A percentile compares a stretch with the other conserved stretches of the same genome.
Conservation (phyloP, 192 early-diverging fungal genomes). For the Endogone sp. region DNA sequence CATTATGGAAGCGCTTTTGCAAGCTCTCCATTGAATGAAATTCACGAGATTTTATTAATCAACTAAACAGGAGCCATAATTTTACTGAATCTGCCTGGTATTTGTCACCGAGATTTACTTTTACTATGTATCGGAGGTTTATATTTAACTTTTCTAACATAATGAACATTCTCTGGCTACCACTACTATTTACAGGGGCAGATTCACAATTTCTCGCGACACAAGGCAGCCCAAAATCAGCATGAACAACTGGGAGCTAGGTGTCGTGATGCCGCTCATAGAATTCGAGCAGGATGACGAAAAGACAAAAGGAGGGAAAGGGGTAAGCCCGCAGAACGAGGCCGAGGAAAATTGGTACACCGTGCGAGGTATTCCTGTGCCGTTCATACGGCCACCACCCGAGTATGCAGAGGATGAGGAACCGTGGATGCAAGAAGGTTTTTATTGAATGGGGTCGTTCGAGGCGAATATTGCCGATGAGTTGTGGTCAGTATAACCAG, state of each 20-base stretch:
- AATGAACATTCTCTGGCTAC: no score
- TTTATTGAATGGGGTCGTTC: no score
- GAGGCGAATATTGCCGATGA: no score
- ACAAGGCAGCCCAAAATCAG: conserved; percentile 18
- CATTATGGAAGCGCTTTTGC: no score
- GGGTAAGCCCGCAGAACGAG: not conserved
- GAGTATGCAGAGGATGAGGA: not conserved
- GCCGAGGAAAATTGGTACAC: not conserved
- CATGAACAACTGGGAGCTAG: conserved; percentile 37
- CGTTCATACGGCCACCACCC: not conserved
- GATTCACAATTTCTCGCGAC: conserved; percentile 6
- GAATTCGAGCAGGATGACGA: not conserved
- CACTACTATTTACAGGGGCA: conserved; percentile 15
- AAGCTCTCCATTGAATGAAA: no score
- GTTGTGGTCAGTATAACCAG: no score
- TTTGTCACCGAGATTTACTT: not conserved
- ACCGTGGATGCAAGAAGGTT: not conserved
- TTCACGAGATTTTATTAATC: no score
- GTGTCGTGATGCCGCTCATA: conserved; percentile 26
- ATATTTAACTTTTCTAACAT: no score
- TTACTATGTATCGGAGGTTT: no score
- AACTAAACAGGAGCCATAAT: not conserved
- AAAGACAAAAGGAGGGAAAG: not conserved
- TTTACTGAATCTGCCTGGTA: conserved; percentile 1
- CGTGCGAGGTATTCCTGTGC: not conserved